Percentiles rank a stretch among this genome's conserved stretches.
Conservation (phyloP, 2,329 filamentous ascomycete genomes). For the Stachybotrys echinatus region DNA sequence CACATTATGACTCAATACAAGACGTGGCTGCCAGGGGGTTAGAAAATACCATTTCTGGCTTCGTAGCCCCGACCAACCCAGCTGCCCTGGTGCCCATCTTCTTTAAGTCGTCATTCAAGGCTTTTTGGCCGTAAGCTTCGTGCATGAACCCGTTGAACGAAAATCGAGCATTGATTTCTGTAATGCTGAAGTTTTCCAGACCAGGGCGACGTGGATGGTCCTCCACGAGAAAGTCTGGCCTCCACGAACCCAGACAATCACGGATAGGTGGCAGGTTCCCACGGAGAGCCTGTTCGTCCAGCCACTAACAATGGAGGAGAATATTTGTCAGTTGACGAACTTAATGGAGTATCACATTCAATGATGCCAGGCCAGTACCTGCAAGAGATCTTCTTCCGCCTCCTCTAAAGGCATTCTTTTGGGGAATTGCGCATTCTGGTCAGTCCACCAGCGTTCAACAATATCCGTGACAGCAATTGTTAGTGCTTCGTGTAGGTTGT, state of each 20-base stretch:
- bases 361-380: constrained; percentile 10
- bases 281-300: constrained; percentile 18
- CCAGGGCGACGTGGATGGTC: constrained; percentile 8
- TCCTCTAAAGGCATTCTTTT: constrained; percentile 26
- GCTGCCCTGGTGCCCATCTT: constrained; percentile 5
- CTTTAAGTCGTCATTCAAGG: constrained; percentile 11
- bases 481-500: constrained; percentile 22
- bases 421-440: constrained; percentile 20
- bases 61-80: constrained; percentile 16
- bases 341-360: neutral
- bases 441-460: constrained; percentile 32
- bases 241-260: constrained; percentile 24
- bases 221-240: constrained; percentile 34
- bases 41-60: constrained; percentile 14
- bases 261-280: constrained; percentile 16
- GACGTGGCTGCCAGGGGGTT: neutral
- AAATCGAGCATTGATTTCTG: constrained; percentile 37
- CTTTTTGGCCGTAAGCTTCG: constrained; percentile 20
- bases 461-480: constrained; percentile 26
- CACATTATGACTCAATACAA: no score
- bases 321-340: no score
- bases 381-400: constrained; percentile 22
- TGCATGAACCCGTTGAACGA: constrained; percentile 31
- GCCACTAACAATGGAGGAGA: constrained; percentile 14
- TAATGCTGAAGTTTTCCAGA: constrained; percentile 23